Evolutionary conservation across 257 asterid species (phyloP), one percentile per base, ranked within the genome.

Genomic region (Plantago elongata): DNA sequence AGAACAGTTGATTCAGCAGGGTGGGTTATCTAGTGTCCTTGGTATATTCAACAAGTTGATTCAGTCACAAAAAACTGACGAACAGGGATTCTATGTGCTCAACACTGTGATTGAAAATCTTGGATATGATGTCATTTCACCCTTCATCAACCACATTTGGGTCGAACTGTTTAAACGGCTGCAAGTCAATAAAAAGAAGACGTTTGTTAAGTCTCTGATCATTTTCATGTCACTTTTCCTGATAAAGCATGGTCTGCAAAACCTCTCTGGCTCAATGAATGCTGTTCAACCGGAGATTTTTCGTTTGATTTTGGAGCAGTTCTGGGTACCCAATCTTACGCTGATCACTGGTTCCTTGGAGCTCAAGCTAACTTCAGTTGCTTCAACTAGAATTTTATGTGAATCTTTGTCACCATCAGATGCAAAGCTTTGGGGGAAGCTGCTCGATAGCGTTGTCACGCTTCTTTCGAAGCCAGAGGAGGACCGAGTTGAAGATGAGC

Each of bases 21-120:
- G 87, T 40, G 74, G 83, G 27, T 69, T 92, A 61, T 60, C 88
- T 50, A 78, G 65, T 69, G 85, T 92, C 55, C 89, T 92, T 56
- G 96, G 95, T 61, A 89, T 92, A 61, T 92, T 89, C 64, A 70
- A 78, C 71, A 81, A 77, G 7, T 72, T 92, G 49, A 77, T 92
- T 71, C 69, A 82, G 54, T 81, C 91, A 69, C 72, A 83, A 14
- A 77, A 86, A 76, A 79, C 94, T 55, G 95, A 75, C 66, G 95
- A 84, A 62, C 99, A 92, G 52, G 99, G 97, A 18, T 89, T 89
- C 81, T 86, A 84, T 72, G 93, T 92, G 86, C 94, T 92, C 43
- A 89, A 89, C 76, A 89, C 99, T 8, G 95, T 92, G 76, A 77
- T 87, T 68, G 99, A 89, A 70, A 83, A 86, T 71, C 87, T 92